Evolutionary conservation across 768 basidiomycete genomes (phyloP).

Genomic region (Tricholoma terreum): DNA sequence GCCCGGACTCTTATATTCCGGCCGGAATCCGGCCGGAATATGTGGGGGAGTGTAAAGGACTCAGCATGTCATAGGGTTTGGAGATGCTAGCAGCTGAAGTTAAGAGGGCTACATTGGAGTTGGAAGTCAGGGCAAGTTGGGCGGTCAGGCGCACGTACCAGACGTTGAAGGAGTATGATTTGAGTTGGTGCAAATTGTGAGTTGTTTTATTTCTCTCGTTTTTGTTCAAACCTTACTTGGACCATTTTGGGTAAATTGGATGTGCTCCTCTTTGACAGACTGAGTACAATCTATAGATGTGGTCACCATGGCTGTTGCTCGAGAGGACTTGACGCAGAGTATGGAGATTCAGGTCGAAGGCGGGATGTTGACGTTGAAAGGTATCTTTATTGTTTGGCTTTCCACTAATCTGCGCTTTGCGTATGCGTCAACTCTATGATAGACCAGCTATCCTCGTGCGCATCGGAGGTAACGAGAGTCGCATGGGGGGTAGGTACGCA

Average conservation of each 20-base stretch:
- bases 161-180: slow-evolving; percentile 68
- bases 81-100: slow-evolving; percentile 80
- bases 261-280: slow-evolving; percentile 77
- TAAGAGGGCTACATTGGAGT: slow-evolving; percentile 83
- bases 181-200: slow-evolving; percentile 2
- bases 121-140: slow-evolving; percentile 91
- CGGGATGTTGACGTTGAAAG: slow-evolving; percentile 80
- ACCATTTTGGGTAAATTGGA: slow-evolving; percentile 61
- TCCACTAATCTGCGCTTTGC: too few species aligned
- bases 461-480: slow-evolving; percentile 76
- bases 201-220: slow-evolving; percentile 41
- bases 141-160: slow-evolving; percentile 84
- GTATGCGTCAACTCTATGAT: slow-evolving; percentile 76
- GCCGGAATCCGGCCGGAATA: too few species aligned
- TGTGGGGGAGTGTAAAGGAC: too few species aligned
- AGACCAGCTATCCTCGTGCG: slow-evolving; percentile 72
- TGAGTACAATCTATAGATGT: slow-evolving; percentile 94
- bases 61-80: too few species aligned
- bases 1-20: too few species aligned
- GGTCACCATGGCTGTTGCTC: slow-evolving; percentile 87
- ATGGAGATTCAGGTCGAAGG: slow-evolving; percentile 86
- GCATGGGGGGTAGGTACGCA: slow-evolving; percentile 58
- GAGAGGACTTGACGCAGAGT: slow-evolving; percentile 88
- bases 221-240: slow-evolving; percentile 53
- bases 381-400: slow-evolving; percentile 30